phyloP scores from a whole-genome alignment of 495 filamentous ascomycete genomes.

The Lepraria neglecta region DNA sequence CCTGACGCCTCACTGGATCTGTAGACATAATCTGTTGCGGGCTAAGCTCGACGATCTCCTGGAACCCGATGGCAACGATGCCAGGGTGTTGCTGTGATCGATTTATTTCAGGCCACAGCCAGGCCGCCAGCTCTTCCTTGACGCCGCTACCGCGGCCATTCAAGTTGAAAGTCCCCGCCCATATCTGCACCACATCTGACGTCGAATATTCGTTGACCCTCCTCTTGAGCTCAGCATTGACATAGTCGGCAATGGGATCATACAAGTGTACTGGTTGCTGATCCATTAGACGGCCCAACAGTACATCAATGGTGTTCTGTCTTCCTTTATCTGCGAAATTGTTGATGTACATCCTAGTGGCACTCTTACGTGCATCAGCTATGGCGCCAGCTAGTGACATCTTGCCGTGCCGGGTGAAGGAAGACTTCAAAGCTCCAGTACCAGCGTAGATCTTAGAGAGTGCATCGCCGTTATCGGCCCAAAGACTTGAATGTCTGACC shows the following conservation, averaged over 20 bases:
- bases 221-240: slow-evolving; percentile 65
- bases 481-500: slow-evolving; percentile 81
- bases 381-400: slow-evolving; percentile 94
- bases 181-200: slow-evolving; percentile 52
- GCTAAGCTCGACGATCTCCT: slow-evolving; percentile 94
- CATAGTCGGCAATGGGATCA: slow-evolving; percentile 89
- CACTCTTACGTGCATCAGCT: slow-evolving; percentile 90
- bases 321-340: slow-evolving; percentile 91
- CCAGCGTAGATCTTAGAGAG: slow-evolving; percentile 94
- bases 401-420: slow-evolving; percentile 92
- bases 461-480: slow-evolving; percentile 98
- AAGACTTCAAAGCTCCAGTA: slow-evolving; percentile 90
- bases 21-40: slow-evolving; percentile 99
- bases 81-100: slow-evolving; percentile 55
- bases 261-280: slow-evolving; percentile 79
- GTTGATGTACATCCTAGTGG: slow-evolving; percentile 89
- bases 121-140: slow-evolving; percentile 71
- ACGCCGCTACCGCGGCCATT: slow-evolving; percentile 77
- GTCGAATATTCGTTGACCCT: slow-evolving; percentile 51
- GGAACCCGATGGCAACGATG: slow-evolving; percentile 85
- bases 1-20: slow-evolving; percentile 74
- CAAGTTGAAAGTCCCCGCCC: slow-evolving; percentile 88
- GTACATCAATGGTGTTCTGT: slow-evolving; percentile 83
- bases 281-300: slow-evolving; percentile 65
- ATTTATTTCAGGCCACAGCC: slow-evolving; percentile 62